Base-by-base conservation (phyloP, 2,329 filamentous ascomycete genomes). In the Tolypocladium ophioglossoides region DNA sequence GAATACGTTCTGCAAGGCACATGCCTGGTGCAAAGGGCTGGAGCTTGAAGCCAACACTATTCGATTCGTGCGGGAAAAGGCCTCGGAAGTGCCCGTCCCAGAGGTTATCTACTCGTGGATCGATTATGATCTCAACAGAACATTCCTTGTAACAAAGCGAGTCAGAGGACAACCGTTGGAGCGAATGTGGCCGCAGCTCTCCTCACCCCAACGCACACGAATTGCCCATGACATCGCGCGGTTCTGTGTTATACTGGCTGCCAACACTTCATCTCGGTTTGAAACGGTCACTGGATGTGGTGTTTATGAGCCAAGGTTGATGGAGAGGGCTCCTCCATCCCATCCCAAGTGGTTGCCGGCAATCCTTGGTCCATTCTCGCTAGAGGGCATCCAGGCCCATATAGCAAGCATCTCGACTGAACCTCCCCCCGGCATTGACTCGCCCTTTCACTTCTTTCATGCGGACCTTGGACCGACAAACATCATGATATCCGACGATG, bases 331-430 rank as follows among this genome's bases (percentile, higher is more conserved):
- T 49, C 52, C 37, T 48, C 52, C 30, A 34, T 49, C 52, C 34
- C 41, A 53, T 53, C 52, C 52, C n/a, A 49, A 41, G 27, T 53
- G 52, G 52, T 27, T 40, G 38, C 52, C 52, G 30, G 40, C 34
- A 53, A 48, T 27, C 18, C 52, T 53, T 53, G 52, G 52, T 27
- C 52, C 52, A 39, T 49, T 53, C 41, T 53, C 52, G 41, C 35
- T 40, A 49, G 52, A 53, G 44, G 52, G 16, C 41, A 48, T 53
- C 2, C 52, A 16, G 41, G 40, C 16, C 40, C 30, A 68, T 60
- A 50, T 70, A 66, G 27, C 65, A 63, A 47, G 61, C 63, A 38
- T 71, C 68, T 22, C 54, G 53, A 30, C 69, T 64, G 8, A 65
- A 63, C 2, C 64, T 64, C 9, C 65, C 60, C 2, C 62, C 57